phyloP scores from a whole-genome alignment of 176 grass and related monocot species.

The Oryza rufipogon region DNA sequence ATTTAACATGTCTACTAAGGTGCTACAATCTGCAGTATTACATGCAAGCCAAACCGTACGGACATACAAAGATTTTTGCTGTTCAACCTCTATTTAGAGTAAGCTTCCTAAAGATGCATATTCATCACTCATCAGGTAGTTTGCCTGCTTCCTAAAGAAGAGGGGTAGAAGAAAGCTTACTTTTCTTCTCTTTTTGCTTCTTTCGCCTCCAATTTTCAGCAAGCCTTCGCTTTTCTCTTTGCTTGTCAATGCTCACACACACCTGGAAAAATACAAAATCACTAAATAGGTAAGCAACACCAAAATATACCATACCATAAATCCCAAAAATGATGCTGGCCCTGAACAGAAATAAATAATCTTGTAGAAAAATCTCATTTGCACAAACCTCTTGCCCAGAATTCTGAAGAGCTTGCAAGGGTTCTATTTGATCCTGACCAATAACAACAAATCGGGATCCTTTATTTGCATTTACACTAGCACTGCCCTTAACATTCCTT shows the following conservation, averaged over 20 bases:
- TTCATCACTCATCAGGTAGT: too few species aligned
- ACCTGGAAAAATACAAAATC: slow-evolving; percentile 52
- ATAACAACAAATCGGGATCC: slow-evolving; percentile 64
- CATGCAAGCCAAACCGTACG: not conserved
- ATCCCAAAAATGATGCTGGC: not conserved
- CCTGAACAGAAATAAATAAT: slow-evolving; percentile 12
- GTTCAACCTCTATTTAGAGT: not conserved
- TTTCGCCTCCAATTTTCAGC: slow-evolving; percentile 71
- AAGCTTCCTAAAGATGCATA: not conserved
- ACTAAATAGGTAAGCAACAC: not conserved
- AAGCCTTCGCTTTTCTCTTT: slow-evolving; percentile 62
- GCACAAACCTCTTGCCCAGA: slow-evolving; percentile 72
- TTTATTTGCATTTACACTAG: slow-evolving; percentile 47
- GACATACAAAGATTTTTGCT: not conserved
- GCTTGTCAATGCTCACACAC: slow-evolving; percentile 81
- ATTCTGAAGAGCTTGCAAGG: slow-evolving; percentile 86
- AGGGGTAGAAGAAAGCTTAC: slow-evolving; percentile 43
- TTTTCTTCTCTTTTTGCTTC: slow-evolving; percentile 78
- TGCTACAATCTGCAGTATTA: not conserved
- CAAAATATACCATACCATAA: slow-evolving; percentile 20
- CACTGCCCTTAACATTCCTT: slow-evolving; percentile 43
- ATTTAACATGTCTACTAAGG: not conserved
- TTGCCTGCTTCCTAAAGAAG: not conserved
- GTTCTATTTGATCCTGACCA: slow-evolving; percentile 83
- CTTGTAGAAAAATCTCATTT: not conserved